Evolutionary conservation across 257 asterid species (phyloP), one percentile per base, ranked within the genome.

Genomic region (Nicotiana benthamiana): DNA sequence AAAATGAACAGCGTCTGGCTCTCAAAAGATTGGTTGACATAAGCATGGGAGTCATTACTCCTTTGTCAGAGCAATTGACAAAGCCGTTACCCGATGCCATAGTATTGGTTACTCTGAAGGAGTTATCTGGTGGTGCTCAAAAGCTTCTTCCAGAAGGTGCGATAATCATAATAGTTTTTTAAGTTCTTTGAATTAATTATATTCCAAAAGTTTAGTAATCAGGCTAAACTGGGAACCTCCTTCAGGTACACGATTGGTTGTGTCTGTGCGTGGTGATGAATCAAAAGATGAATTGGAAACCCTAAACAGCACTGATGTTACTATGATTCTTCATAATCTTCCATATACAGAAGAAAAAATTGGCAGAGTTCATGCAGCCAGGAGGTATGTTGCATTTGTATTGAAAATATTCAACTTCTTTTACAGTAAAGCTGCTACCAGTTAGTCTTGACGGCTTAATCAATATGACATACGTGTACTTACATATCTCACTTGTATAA

Each of bases 31-130:
- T 94, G 93, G 86, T 95, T 81, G 98, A 96, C 79, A 83, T 94
- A 40, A 96, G 97, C 86, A 91, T 96, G 98, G 99, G 99, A 86
- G 92, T 96, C 62, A 96, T 96, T 87, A 85, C 96, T 81, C 97
- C 99, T 77, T 83, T 96, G 53, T 91, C 99, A 0, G 98, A 94
- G 88, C 97, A 93, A 90, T 72, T 94, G 83, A 92, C 98, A 57
- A 95, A 95, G 88, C 97, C 96, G 34, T 80, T 95, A 61, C 97
- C 97, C 80, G 83, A 94, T 56, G 97, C 97, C 75, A 59, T 94
- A 74, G 97, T 88, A 80, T 26, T 96, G 83, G 96, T 91, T 70
- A 95, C 91, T 83, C 91, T 90, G 76, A 88, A 90, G 86, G 98
- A 95, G 86, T 83, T 95, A 80, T 88, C 96, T 27, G 85, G 91